Base-by-base conservation (phyloP, 1,284 basidiomycete genomes). In the Irpex rosettiformis region DNA sequence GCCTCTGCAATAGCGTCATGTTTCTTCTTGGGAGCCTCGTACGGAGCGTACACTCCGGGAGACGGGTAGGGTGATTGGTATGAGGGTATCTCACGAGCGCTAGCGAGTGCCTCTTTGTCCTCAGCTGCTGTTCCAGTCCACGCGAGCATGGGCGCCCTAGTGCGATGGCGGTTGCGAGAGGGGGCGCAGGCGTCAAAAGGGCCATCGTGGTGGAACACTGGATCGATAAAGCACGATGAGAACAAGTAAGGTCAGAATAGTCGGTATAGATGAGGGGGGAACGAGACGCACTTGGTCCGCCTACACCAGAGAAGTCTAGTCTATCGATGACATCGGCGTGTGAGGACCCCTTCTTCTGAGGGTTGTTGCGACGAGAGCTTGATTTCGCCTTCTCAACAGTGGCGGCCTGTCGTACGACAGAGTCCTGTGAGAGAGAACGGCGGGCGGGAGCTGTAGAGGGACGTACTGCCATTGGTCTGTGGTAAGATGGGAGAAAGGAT, bases 161-260 rank as follows among this genome's bases (percentile, higher is more conserved):
- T 82, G 66, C 80, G 83, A 67, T 90, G 85, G 52, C 85, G 84
- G 74, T 93, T 93, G 67, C 91, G 87, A 58, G 90, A 91, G 1
- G 91, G 91, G 0, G 91, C 90, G 68, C 90, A 93, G 27, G 91
- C 91, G 70, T 93, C 91, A 69, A 93, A 93, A 5, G 91, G 91
- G 24, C 91, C 91, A 68, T 93, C 91, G 66, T 93, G 91, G 68
- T 93, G 91, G 74, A 93, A 91, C 83, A 90, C 90, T 93, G 64
- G 47, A 53, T 58, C 52, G 54, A 58, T 58, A 58, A 55, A 52
- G 55, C 57, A 33, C 61, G 43, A 24, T 22, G 42, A 52, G 52
- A 55, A 49, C 60, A 56, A 25, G 56, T 58, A 61, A 43, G 64
- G 58, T 60, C 47, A 57, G 51, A 47, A 57, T 43, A 54, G 53